Conservation (phyloP, 768 basidiomycete species). For the Suillus americanus region DNA sequence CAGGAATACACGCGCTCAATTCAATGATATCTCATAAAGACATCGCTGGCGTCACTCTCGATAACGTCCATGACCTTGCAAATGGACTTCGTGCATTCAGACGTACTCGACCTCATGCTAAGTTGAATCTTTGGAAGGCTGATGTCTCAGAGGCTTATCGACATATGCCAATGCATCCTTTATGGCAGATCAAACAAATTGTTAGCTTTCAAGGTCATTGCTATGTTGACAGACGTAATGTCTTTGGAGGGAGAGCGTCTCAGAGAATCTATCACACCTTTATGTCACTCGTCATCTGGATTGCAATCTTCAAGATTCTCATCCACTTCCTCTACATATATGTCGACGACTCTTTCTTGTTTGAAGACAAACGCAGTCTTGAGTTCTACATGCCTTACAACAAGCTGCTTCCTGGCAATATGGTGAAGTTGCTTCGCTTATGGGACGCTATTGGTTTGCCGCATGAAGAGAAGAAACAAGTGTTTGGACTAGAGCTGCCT, state of each 20-base stretch:
- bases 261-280: too few relatives aligned
- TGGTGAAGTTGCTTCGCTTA: slow-evolving; percentile 20
- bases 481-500: slow-evolving; percentile 20
- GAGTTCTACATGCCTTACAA: slow-evolving; percentile 4
- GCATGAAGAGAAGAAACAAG: slow-evolving; percentile 33
- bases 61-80: too few relatives aligned
- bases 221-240: slow-evolving; percentile 24
- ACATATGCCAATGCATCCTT: slow-evolving; percentile 34
- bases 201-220: slow-evolving; percentile 20
- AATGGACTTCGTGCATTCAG: too few relatives aligned
- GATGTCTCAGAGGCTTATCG: slow-evolving; percentile 40
- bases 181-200: slow-evolving; percentile 43
- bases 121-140: slow-evolving; percentile 28
- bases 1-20: too few relatives aligned
- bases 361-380: accelerated
- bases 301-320: background rate
- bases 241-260: too few relatives aligned
- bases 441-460: slow-evolving; percentile 33
- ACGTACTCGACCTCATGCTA: too few relatives aligned
- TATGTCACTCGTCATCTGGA: too few relatives aligned
- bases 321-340: slow-evolving; percentile 22
- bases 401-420: background rate
- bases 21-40: too few relatives aligned
- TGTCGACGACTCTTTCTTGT: background rate
- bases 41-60: too few relatives aligned